A percentile compares a stretch with the other conserved stretches of the same genome.
Evolutionary conservation across 169 alveolate genomes (phyloP).

Genomic region (Babesia ovata): DNA sequence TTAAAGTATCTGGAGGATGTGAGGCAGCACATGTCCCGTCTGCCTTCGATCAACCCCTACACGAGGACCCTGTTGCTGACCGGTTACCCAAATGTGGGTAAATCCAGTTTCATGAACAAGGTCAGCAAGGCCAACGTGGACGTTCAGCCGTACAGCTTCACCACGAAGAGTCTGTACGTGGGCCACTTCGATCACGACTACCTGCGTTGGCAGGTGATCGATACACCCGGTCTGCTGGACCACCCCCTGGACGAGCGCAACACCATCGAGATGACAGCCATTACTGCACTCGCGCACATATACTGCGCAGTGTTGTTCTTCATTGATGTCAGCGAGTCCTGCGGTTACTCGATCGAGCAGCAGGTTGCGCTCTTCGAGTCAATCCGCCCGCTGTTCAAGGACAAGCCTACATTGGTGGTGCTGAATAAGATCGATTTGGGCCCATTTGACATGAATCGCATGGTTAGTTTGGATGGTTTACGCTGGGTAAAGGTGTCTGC

Average conservation of each 20-base stretch:
- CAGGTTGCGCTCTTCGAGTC: constrained; percentile 92
- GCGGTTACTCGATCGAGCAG: constrained; percentile 94
- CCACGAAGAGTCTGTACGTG: constrained; percentile 98
- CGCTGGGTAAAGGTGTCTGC: constrained; percentile 74
- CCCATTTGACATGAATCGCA: constrained; percentile 79
- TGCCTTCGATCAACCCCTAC: constrained; percentile 95
- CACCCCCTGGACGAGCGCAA: constrained; percentile 97
- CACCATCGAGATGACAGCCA: constrained; percentile 98
- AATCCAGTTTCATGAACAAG: constrained; percentile 94
- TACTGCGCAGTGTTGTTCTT: constrained; percentile 83
- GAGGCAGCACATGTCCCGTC: constrained; percentile 94
- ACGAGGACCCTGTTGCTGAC: constrained; percentile 91
- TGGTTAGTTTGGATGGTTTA: constrained; percentile 79
- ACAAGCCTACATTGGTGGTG: constrained; percentile 93
- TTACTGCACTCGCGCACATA: constrained; percentile 98
- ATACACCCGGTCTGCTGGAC: constrained; percentile 99
- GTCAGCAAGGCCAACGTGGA: constrained; percentile 98
- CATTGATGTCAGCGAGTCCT: constrained; percentile 95
- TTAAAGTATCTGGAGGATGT: constrained; percentile 97
- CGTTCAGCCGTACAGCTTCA: constrained; percentile 98
- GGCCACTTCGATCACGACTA: constrained; percentile 98
- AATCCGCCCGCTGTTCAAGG: constrained; percentile 91
- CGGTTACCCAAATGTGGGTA: constrained; percentile 99
- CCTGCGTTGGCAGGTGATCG: constrained; percentile 97
- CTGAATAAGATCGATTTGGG: constrained; percentile 93